Evolutionary conservation across 371 early-diverging fungal species (phyloP), one percentile per base, ranked within the genome.

Genomic region (Mucor lusitanicus): DNA sequence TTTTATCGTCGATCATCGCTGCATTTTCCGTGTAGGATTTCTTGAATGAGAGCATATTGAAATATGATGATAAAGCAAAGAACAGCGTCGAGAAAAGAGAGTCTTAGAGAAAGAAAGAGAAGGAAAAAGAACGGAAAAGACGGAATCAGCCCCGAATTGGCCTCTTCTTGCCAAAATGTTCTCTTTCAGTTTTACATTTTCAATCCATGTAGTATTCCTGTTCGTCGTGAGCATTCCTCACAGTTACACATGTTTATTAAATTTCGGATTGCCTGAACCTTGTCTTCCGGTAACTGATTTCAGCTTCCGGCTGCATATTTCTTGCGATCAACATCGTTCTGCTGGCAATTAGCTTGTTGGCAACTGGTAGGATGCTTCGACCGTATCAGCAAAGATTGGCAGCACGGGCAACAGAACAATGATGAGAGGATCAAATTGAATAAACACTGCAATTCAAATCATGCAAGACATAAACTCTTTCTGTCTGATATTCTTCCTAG

Each of bases 261-360:
- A 13, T 53, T 53, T 53, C 53, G 53, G 53, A 53, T 53, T 53
- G 12, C 53, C 53, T 53, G 25, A 53, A 53, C 35, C 21, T 48
- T 33, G 48, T 62, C 48, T 62, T 62, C 62, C 62, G 62, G n/a
- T 62, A 46, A 32, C 46, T 44, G 44, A 15, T 61, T 61, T 61
- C 28, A 61, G 61, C 39, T 48, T 61, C 61, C 48, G 48, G 48
- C 30, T 30, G n/a, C n/a, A n/a, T n/a, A n/a, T n/a, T n/a, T n/a
- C n/a, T n/a, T n/a, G n/a, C n/a, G n/a, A n/a, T n/a, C n/a, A n/a
- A n/a, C n/a, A n/a, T n/a, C n/a, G n/a, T n/a, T n/a, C n/a, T n/a
- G n/a, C n/a, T n/a, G n/a, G n/a, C n/a, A n/a, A n/a, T n/a, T n/a
- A n/a, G n/a, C n/a, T n/a, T n/a, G n/a, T n/a, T n/a, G n/a, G n/a